Evolutionary conservation across 768 basidiomycete species (phyloP), one percentile per base, ranked within the genome.

Genomic region (Trametes cingulata): DNA sequence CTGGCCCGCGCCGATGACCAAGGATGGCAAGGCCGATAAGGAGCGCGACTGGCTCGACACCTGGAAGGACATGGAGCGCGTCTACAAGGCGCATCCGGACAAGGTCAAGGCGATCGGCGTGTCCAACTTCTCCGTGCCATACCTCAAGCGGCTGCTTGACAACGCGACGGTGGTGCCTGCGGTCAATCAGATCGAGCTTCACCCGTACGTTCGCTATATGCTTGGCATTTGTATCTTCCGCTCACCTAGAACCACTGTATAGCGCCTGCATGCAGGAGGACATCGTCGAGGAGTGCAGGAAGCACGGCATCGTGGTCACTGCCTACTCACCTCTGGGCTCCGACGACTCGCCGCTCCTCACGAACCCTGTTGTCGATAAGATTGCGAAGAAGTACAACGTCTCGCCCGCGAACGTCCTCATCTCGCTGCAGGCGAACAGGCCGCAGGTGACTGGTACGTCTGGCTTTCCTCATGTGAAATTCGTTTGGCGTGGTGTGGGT

Each of bases 281-380:
- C 24, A 74, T 90, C 40, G 79, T 88, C 47, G 77, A 80, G 57
- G 85, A 78, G 68, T 88, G 88, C 77, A 71, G 75, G 42, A 67
- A 71, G 48, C 84, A 86, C 67, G 87, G 86, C 40, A 92, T 94
- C 67, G 75, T 80, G 12, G 68, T 90, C 58, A 87, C 90, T 19
- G 88, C 90, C 7, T 93, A 91, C 76, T 93, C 88, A 1, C 88
- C 91, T 10, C 82, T 93, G 2, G 91, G 87, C 54, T 89, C 86
- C 15, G 81, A 86, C 65, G 77, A 82, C 67, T 85, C 88, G 0
- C 90, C 88, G 15, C 79, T 93, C 20, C 76, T 87, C 63, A 72
- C 74, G 47, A 84, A 92, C 70, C 76, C 78, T 14, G 74, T 83
- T 29, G 84, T 93, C 49, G 72, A 73, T 57, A 79, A 79, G 72